A percentile compares a stretch with the other conserved stretches of the same genome.
Evolutionary conservation across 148 eudicot genomes (phyloP).

Genomic region (Euryodendron excelsum): DNA sequence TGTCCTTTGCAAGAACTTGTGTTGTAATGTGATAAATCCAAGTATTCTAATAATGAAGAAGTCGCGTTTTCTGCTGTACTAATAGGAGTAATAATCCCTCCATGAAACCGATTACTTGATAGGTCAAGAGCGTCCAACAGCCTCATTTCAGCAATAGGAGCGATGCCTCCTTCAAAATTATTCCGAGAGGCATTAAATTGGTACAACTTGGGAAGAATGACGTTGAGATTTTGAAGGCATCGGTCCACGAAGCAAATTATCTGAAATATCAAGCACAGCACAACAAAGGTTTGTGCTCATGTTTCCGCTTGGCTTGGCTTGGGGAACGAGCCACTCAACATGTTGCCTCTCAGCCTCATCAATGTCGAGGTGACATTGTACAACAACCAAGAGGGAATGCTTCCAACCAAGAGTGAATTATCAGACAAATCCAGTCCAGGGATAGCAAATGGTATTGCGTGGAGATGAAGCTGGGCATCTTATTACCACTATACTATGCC

Average conservation of each 20-base stretch:
- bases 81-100: not conserved
- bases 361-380: not conserved
- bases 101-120: not conserved
- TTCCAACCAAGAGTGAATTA: not conserved
- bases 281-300: not conserved
- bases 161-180: not conserved
- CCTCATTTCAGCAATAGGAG: not conserved
- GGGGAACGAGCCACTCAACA: not conserved
- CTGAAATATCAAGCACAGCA: not conserved
- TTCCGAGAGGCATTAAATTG: not conserved
- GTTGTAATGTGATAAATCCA: not conserved
- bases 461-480: not conserved
- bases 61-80: not conserved
- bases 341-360: not conserved
- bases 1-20: not conserved
- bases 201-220: not conserved
- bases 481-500: not conserved
- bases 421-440: not conserved
- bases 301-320: not conserved
- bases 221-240: not conserved
- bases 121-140: not conserved
- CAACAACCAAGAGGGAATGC: not conserved
- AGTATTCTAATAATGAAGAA: not conserved
- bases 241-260: not conserved
- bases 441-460: not conserved